A percentile compares a stretch with the other conserved stretches of the same genome.
These are phyloP conservation scores for Fagus sylvatica DNA, from an alignment of 306 rosid genomes.

Conservation along the genomic window DNA sequence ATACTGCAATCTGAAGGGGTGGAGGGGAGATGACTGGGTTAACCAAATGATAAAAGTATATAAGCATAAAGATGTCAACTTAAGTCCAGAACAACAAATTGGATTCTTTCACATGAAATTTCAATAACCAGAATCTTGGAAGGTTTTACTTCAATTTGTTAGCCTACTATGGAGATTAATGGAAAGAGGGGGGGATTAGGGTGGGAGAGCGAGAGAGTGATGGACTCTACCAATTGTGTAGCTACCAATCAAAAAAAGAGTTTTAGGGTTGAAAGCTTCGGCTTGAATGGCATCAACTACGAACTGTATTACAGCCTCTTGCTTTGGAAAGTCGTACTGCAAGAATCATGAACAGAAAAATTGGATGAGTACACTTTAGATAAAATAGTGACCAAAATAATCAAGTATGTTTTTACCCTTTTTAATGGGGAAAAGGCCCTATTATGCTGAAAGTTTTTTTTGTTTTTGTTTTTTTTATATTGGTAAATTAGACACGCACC, in stretches of 20 bases:
- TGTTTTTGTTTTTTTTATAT: too few species aligned
- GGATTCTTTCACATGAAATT: not conserved
- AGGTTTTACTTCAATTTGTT: not conserved
- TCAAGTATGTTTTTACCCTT: not conserved
- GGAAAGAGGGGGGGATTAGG: not conserved
- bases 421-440: too few species aligned
- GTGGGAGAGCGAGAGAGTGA: constrained; percentile 5
- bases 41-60: not conserved
- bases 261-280: constrained; percentile 83
- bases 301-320: constrained; percentile 90
- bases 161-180: not conserved
- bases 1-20: not conserved
- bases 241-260: constrained; percentile 93
- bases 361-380: not conserved
- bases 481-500: too few species aligned
- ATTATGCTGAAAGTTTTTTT: not conserved
- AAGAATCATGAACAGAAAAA: constrained; percentile 30
- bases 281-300: constrained; percentile 93
- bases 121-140: not conserved
- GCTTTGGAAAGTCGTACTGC: constrained; percentile 98
- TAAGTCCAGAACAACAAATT: not conserved
- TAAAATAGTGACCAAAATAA: not conserved
- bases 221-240: constrained; percentile 80
- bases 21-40: not conserved
- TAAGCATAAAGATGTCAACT: not conserved